Conservation (phyloP, 164 flowering plant genomes). For the Tetrastigma voinierianum region DNA sequence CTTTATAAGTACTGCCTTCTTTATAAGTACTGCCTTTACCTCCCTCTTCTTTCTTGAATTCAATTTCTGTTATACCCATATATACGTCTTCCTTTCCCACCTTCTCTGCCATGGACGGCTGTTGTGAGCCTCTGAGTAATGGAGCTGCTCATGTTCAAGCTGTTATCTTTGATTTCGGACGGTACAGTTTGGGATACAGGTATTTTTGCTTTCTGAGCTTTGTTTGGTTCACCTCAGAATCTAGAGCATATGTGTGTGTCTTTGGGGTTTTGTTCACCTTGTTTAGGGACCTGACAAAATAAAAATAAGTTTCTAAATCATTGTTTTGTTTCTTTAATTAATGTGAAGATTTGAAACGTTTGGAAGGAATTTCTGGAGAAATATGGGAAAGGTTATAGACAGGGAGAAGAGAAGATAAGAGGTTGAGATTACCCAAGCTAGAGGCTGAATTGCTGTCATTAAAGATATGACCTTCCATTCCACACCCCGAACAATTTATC, state of each 20-base stretch:
- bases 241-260: background rate
- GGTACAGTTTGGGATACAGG: conserved; percentile 79
- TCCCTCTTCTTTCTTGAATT: too few species aligned
- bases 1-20: background rate
- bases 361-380: conserved; percentile 50
- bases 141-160: conserved; percentile 34
- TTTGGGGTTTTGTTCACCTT: background rate
- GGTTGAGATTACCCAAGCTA: conserved; percentile 47
- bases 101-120: conserved; percentile 6
- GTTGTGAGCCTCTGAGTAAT: conserved; percentile 3
- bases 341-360: conserved; percentile 46
- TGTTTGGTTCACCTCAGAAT: too few species aligned
- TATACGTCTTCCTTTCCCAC: background rate
- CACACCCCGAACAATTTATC: conserved; percentile 46
- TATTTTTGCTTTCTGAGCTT: conserved; percentile 5
- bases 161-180: conserved; percentile 72
- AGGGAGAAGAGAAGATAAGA: conserved; percentile 44
- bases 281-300: too few species aligned
- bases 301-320: background rate
- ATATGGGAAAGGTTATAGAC: conserved; percentile 56
- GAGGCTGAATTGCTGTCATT: conserved; percentile 41
- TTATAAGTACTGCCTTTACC: too few species aligned
- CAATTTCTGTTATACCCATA: too few species aligned
- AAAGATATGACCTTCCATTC: conserved; percentile 61
- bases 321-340: background rate